Evolutionary conservation across 768 basidiomycete genomes (phyloP), one percentile per base, ranked within the genome.

Genomic region (Agaricus blazei): DNA sequence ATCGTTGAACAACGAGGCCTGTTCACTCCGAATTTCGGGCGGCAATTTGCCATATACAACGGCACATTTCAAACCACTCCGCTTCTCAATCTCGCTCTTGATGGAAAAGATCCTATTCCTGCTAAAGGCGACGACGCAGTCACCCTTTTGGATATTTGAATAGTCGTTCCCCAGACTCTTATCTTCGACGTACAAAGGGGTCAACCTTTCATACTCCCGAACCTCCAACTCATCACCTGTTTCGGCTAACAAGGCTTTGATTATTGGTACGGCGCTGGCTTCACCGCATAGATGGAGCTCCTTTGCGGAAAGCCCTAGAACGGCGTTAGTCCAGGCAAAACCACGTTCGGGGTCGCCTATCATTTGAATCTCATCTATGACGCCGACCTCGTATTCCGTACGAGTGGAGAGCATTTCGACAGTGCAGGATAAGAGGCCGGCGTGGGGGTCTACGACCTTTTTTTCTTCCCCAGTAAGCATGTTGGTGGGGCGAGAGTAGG

Each of bases 311-410:
- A 87, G 48, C 2, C 91, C 90, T 19, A 97, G 69, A 1, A 99
- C 78, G 0, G 93, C 94, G 11, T 67, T 64, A 8, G 90, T 88
- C 96, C 97, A 99, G 0, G 83, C 83, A 26, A 71, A 74, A 0
- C 97, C 96, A 14, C 97, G 84, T 3, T 83, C 73, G 0, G 75
- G 69, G 67, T 98, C 93, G 0, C 81, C 81, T 15, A 98, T 82
- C 88, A 98, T 89, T 73, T 98, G 97, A 47, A 99, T 98, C 73
- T 98, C 96, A 67, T 98, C 97, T 44, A 99, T 76, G 45, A 99
- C 94, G 0, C 85, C 94, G 24, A 98, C 93, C 50, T 96, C 92
- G 52, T 72, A 74, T 3, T 57, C 57, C 15, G 47, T 59, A 2
- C 60, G 58, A 9, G 73, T 60, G 4, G 76, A 73, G 34, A 89